A percentile compares a stretch with the other conserved stretches of the same genome.
phyloP scores from a whole-genome alignment of 345 rosid species.

The Ailanthus altissimus region DNA sequence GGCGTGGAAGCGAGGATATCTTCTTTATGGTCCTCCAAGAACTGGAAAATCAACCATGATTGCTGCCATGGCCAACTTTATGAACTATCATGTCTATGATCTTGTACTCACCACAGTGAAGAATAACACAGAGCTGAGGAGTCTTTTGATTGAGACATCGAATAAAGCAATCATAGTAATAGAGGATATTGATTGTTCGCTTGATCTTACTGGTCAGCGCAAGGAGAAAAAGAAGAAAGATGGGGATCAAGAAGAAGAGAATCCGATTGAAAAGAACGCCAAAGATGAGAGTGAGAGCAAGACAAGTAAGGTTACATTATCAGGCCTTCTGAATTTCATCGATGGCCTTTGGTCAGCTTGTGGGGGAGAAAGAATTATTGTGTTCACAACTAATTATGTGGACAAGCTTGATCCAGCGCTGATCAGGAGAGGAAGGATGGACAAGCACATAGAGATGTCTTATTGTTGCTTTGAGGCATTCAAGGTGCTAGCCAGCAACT shows the following conservation, averaged over 20 bases:
- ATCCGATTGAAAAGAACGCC: not conserved
- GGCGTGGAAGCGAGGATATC: conserved; percentile 21
- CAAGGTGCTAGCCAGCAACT: conserved; percentile 40
- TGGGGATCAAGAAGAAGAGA: not conserved
- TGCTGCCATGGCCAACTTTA: conserved; percentile 18
- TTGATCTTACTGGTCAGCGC: conserved; percentile 21
- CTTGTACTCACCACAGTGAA: conserved; percentile 15
- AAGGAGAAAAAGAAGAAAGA: conserved; percentile 1
- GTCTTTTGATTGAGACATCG: conserved; percentile 14
- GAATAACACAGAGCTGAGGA: conserved; percentile 17
- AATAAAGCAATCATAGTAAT: conserved; percentile 19
- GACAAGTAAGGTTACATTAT: conserved; percentile 27
- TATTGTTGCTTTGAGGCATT: conserved; percentile 49
- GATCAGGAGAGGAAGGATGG: conserved; percentile 51
- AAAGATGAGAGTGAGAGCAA: conserved; percentile 5
- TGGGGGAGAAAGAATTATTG: conserved; percentile 41
- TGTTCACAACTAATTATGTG: conserved; percentile 44
- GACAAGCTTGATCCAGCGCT: conserved; percentile 47
- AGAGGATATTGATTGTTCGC: conserved; percentile 27
- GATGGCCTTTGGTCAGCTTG: conserved; percentile 56
- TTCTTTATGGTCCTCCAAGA: conserved; percentile 13
- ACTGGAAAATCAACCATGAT: conserved; percentile 22
- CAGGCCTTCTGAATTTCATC: conserved; percentile 47
- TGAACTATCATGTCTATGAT: conserved; percentile 23
- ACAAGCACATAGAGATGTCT: conserved; percentile 44